These are phyloP conservation scores for Starmerella roubikii DNA, from an alignment of 805 yeast genomes.

Conservation along the genomic window DNA sequence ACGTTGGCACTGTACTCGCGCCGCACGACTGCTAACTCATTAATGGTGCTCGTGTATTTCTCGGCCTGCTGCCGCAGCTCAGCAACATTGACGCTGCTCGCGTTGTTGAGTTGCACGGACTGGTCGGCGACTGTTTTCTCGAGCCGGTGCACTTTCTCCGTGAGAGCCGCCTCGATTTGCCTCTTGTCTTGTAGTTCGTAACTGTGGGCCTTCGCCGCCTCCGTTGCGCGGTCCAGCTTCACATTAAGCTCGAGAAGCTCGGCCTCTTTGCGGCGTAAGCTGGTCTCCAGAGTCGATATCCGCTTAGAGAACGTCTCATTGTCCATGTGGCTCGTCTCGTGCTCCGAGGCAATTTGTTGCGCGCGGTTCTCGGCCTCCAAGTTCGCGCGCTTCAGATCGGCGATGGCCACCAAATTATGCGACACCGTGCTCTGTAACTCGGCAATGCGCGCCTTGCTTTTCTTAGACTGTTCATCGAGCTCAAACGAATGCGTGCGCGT, in stretches of 20 bases:
- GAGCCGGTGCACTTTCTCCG: neutral
- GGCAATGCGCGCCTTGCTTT: neutral
- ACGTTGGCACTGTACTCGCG: neutral
- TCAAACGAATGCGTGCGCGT: neutral
- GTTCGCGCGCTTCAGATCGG: neutral
- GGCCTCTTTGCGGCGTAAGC: neutral
- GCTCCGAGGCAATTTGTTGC: neutral
- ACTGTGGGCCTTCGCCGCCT: neutral
- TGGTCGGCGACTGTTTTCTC: slow-evolving; percentile 1
- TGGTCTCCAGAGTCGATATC: neutral
- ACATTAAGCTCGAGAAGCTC: neutral
- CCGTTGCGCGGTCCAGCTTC: neutral
- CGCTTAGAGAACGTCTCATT: neutral
- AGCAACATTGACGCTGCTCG: neutral
- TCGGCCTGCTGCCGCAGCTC: slow-evolving; percentile 1
- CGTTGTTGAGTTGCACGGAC: neutral
- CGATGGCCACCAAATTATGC: neutral
- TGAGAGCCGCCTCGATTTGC: slow-evolving; percentile 2
- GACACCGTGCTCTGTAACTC: neutral
- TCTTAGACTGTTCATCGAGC: neutral
- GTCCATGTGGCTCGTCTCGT: neutral
- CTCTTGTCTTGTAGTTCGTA: neutral
- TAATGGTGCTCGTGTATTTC: neutral
- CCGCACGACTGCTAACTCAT: neutral
- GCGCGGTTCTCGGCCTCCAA: neutral